Conservation (phyloP, 805 yeast genomes). For the Isabelozyma gotoi region DNA sequence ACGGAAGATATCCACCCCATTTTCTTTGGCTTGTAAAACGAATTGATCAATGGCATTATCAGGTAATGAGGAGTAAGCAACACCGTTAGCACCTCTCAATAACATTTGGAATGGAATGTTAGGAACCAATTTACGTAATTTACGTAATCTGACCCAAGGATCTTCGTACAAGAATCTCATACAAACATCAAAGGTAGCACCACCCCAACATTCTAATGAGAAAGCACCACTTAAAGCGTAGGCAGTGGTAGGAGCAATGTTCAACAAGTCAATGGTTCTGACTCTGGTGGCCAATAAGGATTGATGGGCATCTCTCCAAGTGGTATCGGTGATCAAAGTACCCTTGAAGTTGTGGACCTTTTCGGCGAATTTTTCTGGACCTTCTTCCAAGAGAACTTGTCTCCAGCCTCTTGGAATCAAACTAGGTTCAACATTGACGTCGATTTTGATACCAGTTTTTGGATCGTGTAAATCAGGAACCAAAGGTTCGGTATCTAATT, state of each 20-base stretch:
- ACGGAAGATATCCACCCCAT: constrained; percentile 96
- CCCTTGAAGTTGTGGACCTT: constrained; percentile 84
- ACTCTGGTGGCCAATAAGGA: constrained; percentile 96
- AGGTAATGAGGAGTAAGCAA: constrained; percentile 95
- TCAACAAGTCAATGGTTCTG: constrained; percentile 85
- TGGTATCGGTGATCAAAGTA: constrained; percentile 93
- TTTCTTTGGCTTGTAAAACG: constrained; percentile 89
- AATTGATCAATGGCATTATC: constrained; percentile 99
- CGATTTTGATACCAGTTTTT: constrained; percentile 55
- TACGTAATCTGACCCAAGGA: constrained; percentile 96
- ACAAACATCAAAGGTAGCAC: constrained; percentile 98
- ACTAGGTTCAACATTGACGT: constrained; percentile 48
- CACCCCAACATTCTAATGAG: constrained; percentile 99
- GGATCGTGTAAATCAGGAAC: constrained; percentile 72
- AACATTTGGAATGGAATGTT: constrained; percentile 99
- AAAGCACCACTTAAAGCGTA: constrained; percentile 87
- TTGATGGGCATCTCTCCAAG: constrained; percentile 99
- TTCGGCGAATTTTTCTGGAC: constrained; percentile 88
- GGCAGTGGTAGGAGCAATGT: constrained; percentile 93
- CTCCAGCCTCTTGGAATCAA: constrained; percentile 81
- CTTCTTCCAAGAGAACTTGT: constrained; percentile 76
- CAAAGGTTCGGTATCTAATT: constrained; percentile 70
- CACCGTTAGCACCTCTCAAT: constrained; percentile 99
- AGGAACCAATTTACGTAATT: constrained; percentile 86
- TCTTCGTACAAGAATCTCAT: constrained; percentile 98